Base-by-base conservation (phyloP, 345 rosid genomes). In the Hibiscus mutabilis region DNA sequence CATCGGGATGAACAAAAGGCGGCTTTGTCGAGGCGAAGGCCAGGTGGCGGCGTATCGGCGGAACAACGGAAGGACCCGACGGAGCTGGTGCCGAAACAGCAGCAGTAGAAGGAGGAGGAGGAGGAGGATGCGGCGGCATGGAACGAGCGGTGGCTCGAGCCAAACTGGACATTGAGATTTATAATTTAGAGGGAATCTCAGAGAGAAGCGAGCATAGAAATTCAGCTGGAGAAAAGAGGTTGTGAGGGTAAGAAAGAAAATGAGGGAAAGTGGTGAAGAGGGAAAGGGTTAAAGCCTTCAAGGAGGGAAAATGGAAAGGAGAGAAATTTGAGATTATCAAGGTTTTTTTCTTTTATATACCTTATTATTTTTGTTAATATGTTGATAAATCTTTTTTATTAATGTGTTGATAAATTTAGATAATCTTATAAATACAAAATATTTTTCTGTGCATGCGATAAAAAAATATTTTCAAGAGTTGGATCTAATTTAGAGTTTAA, bases 11-110 rank as follows among this genome's bases (percentile, higher is more conserved):
- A 61, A 72, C 67, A 72, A 94, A 92, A 25, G 97, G 87, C 6
- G 97, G 97, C 78, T 88, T 90, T 16, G 82, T 88, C 37, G 91
- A 69, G 66, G 91, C 84, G 67, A 88, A 94, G n/a, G 91, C 89
- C 19, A 87, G 81, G 79, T 88, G 92, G 21, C 98, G 88, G 51
- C 86, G 77, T 24, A 83, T 78, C 11, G 97, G 96, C 22, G 86
- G 97, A 18, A 91, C 80, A 53, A 90, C 82, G 79, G 91, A 83
- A 0, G 77, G 52, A 18, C 82, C 56, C 60, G 89, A 53, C 52
- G 81, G 71, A 16, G 80, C 65, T 2, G 78, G 53, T 13, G 70
- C 33, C 2, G 58, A 49, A 5, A 49, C 24, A 12, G 58, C 22
- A 9, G 81, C 72, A 31, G 82, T 73, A 53, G 58, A 9, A 46